phyloP scores from a whole-genome alignment of 768 basidiomycete species.

The Panus rudis region DNA sequence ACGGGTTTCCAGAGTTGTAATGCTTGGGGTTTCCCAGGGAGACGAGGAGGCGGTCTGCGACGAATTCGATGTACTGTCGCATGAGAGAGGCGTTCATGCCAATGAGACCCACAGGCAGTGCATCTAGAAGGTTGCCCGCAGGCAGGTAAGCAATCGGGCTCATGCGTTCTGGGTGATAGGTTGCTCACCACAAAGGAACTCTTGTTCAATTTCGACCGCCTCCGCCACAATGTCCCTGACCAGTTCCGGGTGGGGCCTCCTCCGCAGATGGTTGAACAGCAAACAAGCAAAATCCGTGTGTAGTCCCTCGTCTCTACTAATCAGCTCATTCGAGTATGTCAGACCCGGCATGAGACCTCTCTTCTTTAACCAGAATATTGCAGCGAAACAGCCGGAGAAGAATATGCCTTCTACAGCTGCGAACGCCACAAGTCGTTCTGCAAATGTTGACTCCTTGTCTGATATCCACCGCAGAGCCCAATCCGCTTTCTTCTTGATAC shows the following conservation, averaged over 20 bases:
- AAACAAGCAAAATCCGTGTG: slow-evolving; percentile 96
- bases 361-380: slow-evolving; percentile 97
- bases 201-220: slow-evolving; percentile 82
- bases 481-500: slow-evolving; percentile 86
- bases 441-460: slow-evolving; percentile 74
- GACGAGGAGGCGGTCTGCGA: slow-evolving; percentile 82
- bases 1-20: slow-evolving; percentile 75
- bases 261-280: slow-evolving; percentile 74
- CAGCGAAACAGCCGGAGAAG: slow-evolving; percentile 90
- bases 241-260: slow-evolving; percentile 74
- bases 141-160: too few relatives aligned
- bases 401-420: slow-evolving; percentile 96
- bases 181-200: slow-evolving; percentile 71
- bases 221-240: slow-evolving; percentile 68
- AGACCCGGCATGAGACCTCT: slow-evolving; percentile 96
- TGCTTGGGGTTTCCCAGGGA: slow-evolving; percentile 77
- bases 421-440: slow-evolving; percentile 85
- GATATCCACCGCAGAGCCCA: slow-evolving; percentile 95
- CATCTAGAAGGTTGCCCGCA: slow-evolving; percentile 54
- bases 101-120: slow-evolving; percentile 78
- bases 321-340: slow-evolving; percentile 95
- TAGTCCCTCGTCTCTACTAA: slow-evolving; percentile 92
- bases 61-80: slow-evolving; percentile 88
- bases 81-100: slow-evolving; percentile 91
- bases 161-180: too few relatives aligned